Evolutionary conservation across 257 asterid species (phyloP).

Genomic region (Echites panduratus): DNA sequence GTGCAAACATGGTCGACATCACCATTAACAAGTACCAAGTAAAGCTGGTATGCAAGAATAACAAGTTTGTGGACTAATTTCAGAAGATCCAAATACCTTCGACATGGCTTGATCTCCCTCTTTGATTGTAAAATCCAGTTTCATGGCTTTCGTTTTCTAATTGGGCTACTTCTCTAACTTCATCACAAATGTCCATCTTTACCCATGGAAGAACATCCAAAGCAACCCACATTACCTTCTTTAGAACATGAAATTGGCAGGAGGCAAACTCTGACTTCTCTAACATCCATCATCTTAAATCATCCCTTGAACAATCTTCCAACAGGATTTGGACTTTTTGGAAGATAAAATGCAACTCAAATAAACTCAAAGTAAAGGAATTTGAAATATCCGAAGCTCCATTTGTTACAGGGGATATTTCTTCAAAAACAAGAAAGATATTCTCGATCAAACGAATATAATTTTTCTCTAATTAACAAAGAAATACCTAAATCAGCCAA

Average conservation of each 20-base stretch:
- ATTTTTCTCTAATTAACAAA: slow-evolving; percentile 44
- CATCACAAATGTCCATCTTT: slow-evolving; percentile 30
- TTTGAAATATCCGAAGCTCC: slow-evolving; percentile 12
- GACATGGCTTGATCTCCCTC: slow-evolving; percentile 30
- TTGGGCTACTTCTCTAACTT: slow-evolving; percentile 50
- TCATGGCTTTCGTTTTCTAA: slow-evolving; percentile 42
- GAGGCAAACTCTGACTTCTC: slow-evolving; percentile 43
- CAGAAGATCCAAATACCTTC: slow-evolving; percentile 30
- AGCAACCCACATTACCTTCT: slow-evolving; percentile 46
- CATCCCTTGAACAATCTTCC: slow-evolving; percentile 60
- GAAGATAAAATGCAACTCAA: slow-evolving; percentile 75
- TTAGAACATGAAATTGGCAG: slow-evolving; percentile 41
- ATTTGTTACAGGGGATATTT: slow-evolving; percentile 17
- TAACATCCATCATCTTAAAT: slow-evolving; percentile 53
- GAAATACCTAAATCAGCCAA: slow-evolving; percentile 55
- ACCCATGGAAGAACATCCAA: slow-evolving; percentile 49
- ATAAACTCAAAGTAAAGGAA: slow-evolving; percentile 35
- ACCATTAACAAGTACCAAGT: slow-evolving; percentile 84
- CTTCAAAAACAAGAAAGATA: slow-evolving; percentile 54
- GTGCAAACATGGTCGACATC: slow-evolving; percentile 65
- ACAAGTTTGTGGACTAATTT: slow-evolving; percentile 50
- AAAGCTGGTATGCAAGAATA: slow-evolving; percentile 53
- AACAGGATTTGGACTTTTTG: slow-evolving; percentile 59
- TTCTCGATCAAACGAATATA: slow-evolving; percentile 46
- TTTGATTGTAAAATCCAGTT: slow-evolving; percentile 38